Evolutionary conservation across 2,329 filamentous ascomycete genomes (phyloP), one percentile per base, ranked within the genome.

Genomic region (Penicillium hesseltinei): DNA sequence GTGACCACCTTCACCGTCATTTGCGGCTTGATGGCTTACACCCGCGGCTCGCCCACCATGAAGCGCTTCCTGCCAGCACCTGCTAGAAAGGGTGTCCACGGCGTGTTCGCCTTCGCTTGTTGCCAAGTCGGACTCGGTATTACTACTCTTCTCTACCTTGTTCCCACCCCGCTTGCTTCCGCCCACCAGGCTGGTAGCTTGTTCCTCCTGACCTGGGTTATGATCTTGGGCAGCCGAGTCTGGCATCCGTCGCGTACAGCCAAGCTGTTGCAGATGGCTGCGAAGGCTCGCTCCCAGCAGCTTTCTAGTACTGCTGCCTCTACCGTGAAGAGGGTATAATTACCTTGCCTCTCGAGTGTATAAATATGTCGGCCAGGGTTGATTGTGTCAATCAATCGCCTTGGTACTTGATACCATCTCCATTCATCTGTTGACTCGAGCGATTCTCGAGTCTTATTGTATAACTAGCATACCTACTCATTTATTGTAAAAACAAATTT

Each of bases 181-280:
- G 87, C 91, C 8, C 94, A 99, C 75, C 94, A 99, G 77, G 94
- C 94, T 2, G 93, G 94, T 39, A 90, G 88, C 58, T 77, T 99
- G 64, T 91, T 90, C 2, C 79, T 99, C 21, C 77, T 99, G 59
- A 95, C 91, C 0, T 91, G 91, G 44, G 88, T 88, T 0, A 79
- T 96, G 23, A 82, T 97, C 1, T 79, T 97, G 38, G 90, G 90
- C 11, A 91, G 88, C 66, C 83, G 91, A 40, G 76, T 95, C 54
- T 90, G 89, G 77, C 81, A 92, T 52, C 90, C 91, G 1, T 85
- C 81, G 63, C 79, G 85, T 31, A 86, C 86, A 1, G 75, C 88
- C 49, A 81, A 79, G 53, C 70, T 90, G 59, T 75, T 92, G 51
- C 74, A 77, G 61, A 72, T 75, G 69, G 73, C 73, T n/a, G 66